Evolutionary conservation across 2,329 filamentous ascomycete species (phyloP).

Genomic region (Beauveria sp.): DNA sequence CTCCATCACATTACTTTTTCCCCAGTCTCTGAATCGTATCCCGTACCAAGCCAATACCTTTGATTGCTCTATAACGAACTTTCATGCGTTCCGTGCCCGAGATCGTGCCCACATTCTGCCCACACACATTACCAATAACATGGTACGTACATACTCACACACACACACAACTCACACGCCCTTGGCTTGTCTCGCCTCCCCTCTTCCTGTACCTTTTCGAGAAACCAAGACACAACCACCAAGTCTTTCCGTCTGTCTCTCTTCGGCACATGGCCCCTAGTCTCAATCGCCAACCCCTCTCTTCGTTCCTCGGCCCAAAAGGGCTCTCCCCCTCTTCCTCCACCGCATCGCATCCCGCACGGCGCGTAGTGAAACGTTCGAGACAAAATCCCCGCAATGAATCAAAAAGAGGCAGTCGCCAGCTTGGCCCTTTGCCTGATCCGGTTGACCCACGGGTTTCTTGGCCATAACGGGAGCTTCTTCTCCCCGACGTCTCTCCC

Average conservation of each 20-base stretch:
- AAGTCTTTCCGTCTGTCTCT: background rate
- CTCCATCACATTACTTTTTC: too few relatives aligned
- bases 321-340: background rate
- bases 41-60: too few relatives aligned
- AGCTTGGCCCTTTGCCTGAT: too few relatives aligned
- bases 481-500: too few relatives aligned
- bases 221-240: background rate
- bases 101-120: background rate
- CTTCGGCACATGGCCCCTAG: conserved; percentile 6
- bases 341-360: background rate
- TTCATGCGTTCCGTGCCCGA: too few relatives aligned
- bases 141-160: background rate
- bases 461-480: too few relatives aligned
- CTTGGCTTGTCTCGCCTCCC: background rate
- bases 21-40: too few relatives aligned
- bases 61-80: too few relatives aligned
- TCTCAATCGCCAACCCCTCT: background rate
- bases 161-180: too few relatives aligned
- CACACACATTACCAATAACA: background rate
- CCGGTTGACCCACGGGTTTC: too few relatives aligned
- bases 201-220: background rate
- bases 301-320: background rate
- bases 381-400: too few relatives aligned
- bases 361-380: background rate
- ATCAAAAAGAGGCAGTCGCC: too few relatives aligned